These are phyloP conservation scores for Colletotrichum neosansevieriae DNA, from an alignment of 2,329 filamentous ascomycete species.

Conservation along the genomic window DNA sequence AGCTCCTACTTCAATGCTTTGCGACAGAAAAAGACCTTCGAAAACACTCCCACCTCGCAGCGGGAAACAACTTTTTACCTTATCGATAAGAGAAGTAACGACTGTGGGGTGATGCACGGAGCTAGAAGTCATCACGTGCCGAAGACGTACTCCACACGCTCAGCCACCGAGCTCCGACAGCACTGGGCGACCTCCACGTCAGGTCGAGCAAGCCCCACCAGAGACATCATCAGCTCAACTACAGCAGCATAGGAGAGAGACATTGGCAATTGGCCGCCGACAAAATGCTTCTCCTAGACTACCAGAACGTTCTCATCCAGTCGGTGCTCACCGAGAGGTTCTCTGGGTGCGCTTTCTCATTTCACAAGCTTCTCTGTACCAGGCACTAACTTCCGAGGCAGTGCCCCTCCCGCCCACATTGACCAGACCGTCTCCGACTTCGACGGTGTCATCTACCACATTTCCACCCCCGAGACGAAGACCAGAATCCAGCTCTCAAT, in stretches of 20 bases:
- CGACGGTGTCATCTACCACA: constrained; percentile 98
- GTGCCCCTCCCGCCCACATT: constrained; percentile 86
- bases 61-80: constrained; percentile 35
- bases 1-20: constrained; percentile 27
- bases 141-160: constrained; percentile 26
- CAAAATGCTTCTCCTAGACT: constrained; percentile 93
- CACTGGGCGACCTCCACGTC: constrained; percentile 33
- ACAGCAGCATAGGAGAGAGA: constrained; percentile 32
- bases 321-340: constrained; percentile 96
- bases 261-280: constrained; percentile 36
- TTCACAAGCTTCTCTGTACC: constrained; percentile 32
- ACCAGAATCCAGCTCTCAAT: constrained; percentile 95
- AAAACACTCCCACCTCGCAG: constrained; percentile 31
- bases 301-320: constrained; percentile 98
- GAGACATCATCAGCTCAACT: constrained; percentile 39
- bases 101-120: too few relatives aligned
- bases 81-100: constrained; percentile 38
- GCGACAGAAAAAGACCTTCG: constrained; percentile 26
- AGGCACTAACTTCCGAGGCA: constrained; percentile 60
- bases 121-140: constrained; percentile 3
- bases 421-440: constrained; percentile 99
- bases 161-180: constrained; percentile 40
- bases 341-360: constrained; percentile 72
- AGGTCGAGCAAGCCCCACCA: constrained; percentile 35
- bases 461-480: constrained; percentile 95